Conservation (phyloP, 1,139 yeast genomes). For the Meyerozyma athensensis region DNA sequence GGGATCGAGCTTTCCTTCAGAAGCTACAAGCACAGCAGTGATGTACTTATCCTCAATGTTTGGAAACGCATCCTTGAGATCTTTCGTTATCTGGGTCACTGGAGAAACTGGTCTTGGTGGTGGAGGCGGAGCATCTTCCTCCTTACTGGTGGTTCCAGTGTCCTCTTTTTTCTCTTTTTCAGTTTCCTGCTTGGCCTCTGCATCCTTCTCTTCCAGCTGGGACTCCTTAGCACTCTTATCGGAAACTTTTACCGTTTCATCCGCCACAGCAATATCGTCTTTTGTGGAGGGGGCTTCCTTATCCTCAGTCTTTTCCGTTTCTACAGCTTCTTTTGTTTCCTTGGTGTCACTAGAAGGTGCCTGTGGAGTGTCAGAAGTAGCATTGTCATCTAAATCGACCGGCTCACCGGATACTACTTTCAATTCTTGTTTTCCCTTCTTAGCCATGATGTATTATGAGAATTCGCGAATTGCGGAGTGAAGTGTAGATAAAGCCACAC, state of each 20-base stretch:
- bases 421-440: conserved; percentile 21
- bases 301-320: background rate
- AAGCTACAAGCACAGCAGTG: conserved; percentile 79
- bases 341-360: conserved; percentile 7
- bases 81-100: conserved; percentile 44
- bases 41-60: conserved; percentile 62
- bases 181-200: too few species aligned
- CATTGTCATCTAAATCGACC: conserved; percentile 17
- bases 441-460: conserved; percentile 9
- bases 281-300: background rate
- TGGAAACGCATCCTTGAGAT: conserved; percentile 81
- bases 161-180: conserved; percentile 1
- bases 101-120: conserved; percentile 71
- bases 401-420: conserved; percentile 34
- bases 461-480: background rate
- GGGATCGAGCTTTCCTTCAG: conserved; percentile 72
- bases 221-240: background rate
- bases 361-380: background rate
- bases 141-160: too few species aligned
- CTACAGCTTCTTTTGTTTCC: conserved; percentile 4
- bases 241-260: background rate
- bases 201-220: conserved; percentile 8
- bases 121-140: conserved; percentile 53
- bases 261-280: background rate
- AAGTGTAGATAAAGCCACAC: background rate